Base-by-base conservation (phyloP, 768 basidiomycete genomes). In the Crucibulum laeve region DNA sequence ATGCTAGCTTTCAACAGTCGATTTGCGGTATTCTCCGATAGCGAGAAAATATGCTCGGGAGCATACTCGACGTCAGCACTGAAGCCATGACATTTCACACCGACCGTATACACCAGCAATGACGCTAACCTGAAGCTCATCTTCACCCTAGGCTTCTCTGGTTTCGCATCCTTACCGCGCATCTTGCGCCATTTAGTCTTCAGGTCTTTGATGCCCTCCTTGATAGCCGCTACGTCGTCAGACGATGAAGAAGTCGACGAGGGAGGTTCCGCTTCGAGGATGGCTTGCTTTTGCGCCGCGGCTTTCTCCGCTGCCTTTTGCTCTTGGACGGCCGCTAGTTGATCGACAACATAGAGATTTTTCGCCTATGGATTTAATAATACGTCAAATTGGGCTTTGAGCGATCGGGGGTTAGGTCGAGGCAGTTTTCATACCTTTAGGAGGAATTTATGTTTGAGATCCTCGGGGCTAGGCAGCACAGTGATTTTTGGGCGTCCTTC, bases 1-100 rank as follows among this genome's bases (percentile, higher is more conserved):
- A 82, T 75, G 34, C 74, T 71, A 21, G 75, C 69, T 64, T 84
- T 84, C 37, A 94, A 55, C 47, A 93, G 69, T 67, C 83, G 84
- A 60, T 83, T 84, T 49, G 82, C 83, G 14, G 80, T 80, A 45
- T 69, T 78, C 69, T 98, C 95, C 0, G 92, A 94, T 5, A 98
- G 76, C 4, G 91, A 95, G 62, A 99, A 94, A 58, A 97, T 77
- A 54, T 97, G 89, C 54, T 91, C 85, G 0, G 87, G 77, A 5
- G 83, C 84, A 55, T 99, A 99, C 24, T 73, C 70, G 50, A 89
- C 83, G 48, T 91, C 84, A 61, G 87, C 82, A 63, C 89, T 88
- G 62, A 98, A 76, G 0, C 94, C 93, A 35, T 83, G 85, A 53
- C 89, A 96, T 62, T 95, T 95, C 48, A 97, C 91, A 4, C 95